These are phyloP conservation scores for Lactifluus echinatus DNA, from an alignment of 768 basidiomycete genomes.

Conservation along the genomic window DNA sequence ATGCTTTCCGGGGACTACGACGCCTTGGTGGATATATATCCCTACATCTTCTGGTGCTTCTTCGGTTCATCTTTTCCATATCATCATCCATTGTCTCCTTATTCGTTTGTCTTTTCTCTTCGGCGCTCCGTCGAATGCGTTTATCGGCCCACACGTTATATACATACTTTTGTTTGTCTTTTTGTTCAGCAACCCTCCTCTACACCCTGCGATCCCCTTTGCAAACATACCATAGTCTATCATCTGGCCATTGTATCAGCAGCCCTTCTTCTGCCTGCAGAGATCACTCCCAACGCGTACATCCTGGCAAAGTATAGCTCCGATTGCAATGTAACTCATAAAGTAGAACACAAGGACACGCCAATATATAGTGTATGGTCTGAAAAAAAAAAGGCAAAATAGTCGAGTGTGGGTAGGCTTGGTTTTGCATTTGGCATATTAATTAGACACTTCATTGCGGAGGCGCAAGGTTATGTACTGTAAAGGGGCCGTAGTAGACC, in stretches of 20 bases:
- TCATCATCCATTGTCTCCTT: slow-evolving; percentile 9
- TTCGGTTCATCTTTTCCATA: slow-evolving; percentile 26
- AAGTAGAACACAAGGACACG: slow-evolving; percentile 14
- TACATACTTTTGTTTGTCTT: slow-evolving; percentile 4
- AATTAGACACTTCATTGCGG: slow-evolving; percentile 2
- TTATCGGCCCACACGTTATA: slow-evolving; percentile 13
- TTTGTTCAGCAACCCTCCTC: slow-evolving; percentile 1
- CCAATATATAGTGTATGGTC: slow-evolving; percentile 1
- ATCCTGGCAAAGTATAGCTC: slow-evolving; percentile 9
- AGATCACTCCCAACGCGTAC: neutral
- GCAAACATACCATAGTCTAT: slow-evolving; percentile 18
- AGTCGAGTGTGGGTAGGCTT: neutral
- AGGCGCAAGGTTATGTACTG: slow-evolving; percentile 6
- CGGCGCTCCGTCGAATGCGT: neutral
- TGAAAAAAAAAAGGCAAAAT: neutral
- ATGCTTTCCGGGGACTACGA: slow-evolving; percentile 27
- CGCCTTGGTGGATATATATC: slow-evolving; percentile 22
- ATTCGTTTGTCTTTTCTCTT: neutral
- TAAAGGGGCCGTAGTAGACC: neutral
- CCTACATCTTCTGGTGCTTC: slow-evolving; percentile 21
- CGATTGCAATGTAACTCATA: slow-evolving; percentile 17
- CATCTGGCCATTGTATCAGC: slow-evolving; percentile 15
- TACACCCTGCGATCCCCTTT: slow-evolving; percentile 10
- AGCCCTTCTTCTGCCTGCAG: neutral
- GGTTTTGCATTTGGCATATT: neutral